Conservation (phyloP, 805 yeast species). For the Isabelozyma pseudorhagii region DNA sequence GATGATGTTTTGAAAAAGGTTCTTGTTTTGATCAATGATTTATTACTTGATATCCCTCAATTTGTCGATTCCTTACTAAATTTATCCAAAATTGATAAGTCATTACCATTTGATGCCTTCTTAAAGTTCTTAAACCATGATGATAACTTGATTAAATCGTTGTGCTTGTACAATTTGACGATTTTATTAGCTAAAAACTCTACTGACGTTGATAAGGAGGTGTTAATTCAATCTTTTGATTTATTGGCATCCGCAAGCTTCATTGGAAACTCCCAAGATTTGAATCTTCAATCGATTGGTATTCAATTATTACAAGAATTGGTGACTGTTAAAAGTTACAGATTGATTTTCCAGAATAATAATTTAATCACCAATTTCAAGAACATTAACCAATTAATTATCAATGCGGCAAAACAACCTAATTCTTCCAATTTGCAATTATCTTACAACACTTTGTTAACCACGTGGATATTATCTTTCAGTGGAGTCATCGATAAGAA, state of each 20-base stretch:
- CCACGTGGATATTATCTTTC: conserved; percentile 85
- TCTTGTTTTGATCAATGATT: conserved; percentile 60
- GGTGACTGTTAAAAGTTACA: conserved; percentile 50
- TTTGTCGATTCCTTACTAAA: conserved; percentile 39
- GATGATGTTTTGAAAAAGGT: conserved; percentile 67
- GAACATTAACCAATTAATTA: conserved; percentile 27
- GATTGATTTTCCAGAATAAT: conserved; percentile 44
- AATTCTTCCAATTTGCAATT: conserved; percentile 64
- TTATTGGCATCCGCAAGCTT: conserved; percentile 26
- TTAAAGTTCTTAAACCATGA: conserved; percentile 47
- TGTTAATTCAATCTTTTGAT: conserved; percentile 37
- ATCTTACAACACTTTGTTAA: conserved; percentile 74
- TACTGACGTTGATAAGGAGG: conserved; percentile 29
- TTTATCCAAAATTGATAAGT: conserved; percentile 37
- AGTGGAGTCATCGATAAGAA: conserved; percentile 48
- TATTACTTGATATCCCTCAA: conserved; percentile 39
- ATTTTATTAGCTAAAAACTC: conserved; percentile 37
- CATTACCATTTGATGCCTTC: conserved; percentile 54
- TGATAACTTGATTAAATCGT: conserved; percentile 56
- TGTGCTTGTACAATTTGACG: conserved; percentile 54
- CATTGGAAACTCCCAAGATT: conserved; percentile 28
- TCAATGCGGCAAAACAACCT: conserved; percentile 29
- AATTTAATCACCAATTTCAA: conserved; percentile 33
- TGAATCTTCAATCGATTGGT: conserved; percentile 54
- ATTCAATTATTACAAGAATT: conserved; percentile 66